phyloP scores from a whole-genome alignment of 2,329 filamentous ascomycete species.

The Aspergillus udagawae region DNA sequence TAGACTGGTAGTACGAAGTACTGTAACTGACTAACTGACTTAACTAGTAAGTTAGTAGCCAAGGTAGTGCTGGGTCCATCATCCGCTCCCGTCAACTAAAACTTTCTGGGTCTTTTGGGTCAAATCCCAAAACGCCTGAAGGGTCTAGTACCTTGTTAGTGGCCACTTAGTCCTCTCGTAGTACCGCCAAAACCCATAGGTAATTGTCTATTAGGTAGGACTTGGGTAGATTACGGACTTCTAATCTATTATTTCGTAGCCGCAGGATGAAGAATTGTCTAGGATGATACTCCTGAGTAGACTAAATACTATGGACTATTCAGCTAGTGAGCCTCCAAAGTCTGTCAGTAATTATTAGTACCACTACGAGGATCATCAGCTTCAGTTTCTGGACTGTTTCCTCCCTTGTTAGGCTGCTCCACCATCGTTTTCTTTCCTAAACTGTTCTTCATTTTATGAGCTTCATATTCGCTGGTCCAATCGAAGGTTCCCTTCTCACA shows the following conservation, averaged over 20 bases:
- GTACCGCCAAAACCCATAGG: background rate
- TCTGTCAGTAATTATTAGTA: background rate
- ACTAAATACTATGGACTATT: background rate
- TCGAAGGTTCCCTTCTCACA: slow-evolving; percentile 4
- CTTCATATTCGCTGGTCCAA: background rate
- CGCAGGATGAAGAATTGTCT: background rate
- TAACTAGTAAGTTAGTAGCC: background rate
- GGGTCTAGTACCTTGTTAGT: background rate
- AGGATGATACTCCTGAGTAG: background rate
- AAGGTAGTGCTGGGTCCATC: background rate
- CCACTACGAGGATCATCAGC: slow-evolving; percentile 2
- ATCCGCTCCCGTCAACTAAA: background rate
- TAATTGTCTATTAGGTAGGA: background rate
- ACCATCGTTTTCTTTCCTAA: background rate
- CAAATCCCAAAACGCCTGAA: background rate
- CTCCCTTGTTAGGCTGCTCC: slow-evolving; percentile 2
- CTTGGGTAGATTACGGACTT: background rate
- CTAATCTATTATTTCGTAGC: background rate
- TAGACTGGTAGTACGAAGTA: no score
- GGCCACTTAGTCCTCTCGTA: background rate
- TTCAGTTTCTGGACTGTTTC: slow-evolving; percentile 1
- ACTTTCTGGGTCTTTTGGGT: background rate
- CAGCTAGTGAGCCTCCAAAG: background rate
- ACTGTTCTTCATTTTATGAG: background rate
- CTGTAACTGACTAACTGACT: background rate